These are phyloP conservation scores for Uronychia binucleata DNA, from an alignment of 73 alveolate species.

Conservation along the genomic window DNA sequence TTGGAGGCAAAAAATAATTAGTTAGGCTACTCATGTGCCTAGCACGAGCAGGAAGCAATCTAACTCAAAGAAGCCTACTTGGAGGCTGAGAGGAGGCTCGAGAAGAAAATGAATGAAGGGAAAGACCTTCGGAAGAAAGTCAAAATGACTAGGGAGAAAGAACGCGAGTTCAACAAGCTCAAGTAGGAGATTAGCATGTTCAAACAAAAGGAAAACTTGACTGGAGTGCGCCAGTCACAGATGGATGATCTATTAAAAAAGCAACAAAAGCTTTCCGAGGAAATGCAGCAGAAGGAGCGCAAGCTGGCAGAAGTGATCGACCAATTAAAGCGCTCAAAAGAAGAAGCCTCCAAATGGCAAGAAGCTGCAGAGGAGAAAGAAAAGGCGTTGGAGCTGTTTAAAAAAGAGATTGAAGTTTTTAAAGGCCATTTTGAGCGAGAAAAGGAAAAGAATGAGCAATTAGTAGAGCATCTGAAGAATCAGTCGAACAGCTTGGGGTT, in stretches of 20 bases:
- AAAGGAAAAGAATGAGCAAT: too few species aligned
- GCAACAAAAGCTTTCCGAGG: background rate
- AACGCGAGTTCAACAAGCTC: conserved; percentile 14
- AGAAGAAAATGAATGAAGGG: background rate
- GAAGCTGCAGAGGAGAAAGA: background rate
- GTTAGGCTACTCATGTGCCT: background rate
- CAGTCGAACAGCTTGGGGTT: too few species aligned
- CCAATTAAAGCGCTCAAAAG: too few species aligned
- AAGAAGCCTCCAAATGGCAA: background rate
- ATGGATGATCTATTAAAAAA: background rate
- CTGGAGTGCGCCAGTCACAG: background rate
- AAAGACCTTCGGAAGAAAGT: conserved; percentile 1
- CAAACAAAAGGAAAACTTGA: background rate
- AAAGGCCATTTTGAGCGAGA: background rate
- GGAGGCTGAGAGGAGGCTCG: background rate
- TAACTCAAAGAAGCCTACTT: background rate
- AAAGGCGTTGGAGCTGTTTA: conserved; percentile 19
- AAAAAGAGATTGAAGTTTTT: too few species aligned
- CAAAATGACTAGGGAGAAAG: background rate
- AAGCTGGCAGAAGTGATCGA: too few species aligned
- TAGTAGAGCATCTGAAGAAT: too few species aligned
- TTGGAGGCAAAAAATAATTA: conserved; percentile 30
- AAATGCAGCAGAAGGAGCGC: background rate
- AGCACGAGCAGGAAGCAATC: conserved; percentile 47
- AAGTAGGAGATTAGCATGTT: background rate